These are phyloP conservation scores for Phytophthora parvispora DNA, from an alignment of 352 stramenopile genomes.

Conservation along the genomic window DNA sequence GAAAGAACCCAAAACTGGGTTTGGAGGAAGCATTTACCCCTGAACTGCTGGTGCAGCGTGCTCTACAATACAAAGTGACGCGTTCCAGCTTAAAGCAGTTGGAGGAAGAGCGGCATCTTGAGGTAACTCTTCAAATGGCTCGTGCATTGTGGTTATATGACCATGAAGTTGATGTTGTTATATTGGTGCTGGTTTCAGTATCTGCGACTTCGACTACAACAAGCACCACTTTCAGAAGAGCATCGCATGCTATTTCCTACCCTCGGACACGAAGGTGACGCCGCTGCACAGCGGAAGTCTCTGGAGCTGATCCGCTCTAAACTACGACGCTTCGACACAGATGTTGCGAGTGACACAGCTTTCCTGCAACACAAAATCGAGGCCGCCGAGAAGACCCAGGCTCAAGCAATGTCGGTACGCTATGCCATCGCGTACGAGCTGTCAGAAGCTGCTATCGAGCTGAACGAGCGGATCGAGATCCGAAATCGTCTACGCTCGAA, in stretches of 20 bases:
- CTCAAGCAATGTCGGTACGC: conserved; percentile 57
- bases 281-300: conserved; percentile 43
- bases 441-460: conserved; percentile 67
- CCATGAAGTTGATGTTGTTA: not conserved
- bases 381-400: conserved; percentile 65
- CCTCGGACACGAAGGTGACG: conserved; percentile 52
- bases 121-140: conserved; percentile 38
- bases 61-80: conserved; percentile 78
- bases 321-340: conserved; percentile 66
- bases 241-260: conserved; percentile 79
- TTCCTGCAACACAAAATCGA: conserved; percentile 86
- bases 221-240: conserved; percentile 68
- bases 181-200: conserved; percentile 49
- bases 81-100: conserved; percentile 61
- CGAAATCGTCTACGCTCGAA: conserved; percentile 49
- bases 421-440: conserved; percentile 68
- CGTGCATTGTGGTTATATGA: not conserved
- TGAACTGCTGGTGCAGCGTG: conserved; percentile 51
- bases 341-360: conserved; percentile 77
- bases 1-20: conserved; percentile 62
- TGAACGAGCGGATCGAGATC: conserved; percentile 69
- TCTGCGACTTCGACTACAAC: conserved; percentile 72
- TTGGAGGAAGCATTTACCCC: conserved; percentile 48
- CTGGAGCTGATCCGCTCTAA: conserved; percentile 72
- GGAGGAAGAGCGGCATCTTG: conserved; percentile 75